A percentile compares a stretch with the other conserved stretches of the same genome.
These are phyloP conservation scores for Pythium oligandrum DNA, from an alignment of 352 stramenopile genomes.

Conservation along the genomic window DNA sequence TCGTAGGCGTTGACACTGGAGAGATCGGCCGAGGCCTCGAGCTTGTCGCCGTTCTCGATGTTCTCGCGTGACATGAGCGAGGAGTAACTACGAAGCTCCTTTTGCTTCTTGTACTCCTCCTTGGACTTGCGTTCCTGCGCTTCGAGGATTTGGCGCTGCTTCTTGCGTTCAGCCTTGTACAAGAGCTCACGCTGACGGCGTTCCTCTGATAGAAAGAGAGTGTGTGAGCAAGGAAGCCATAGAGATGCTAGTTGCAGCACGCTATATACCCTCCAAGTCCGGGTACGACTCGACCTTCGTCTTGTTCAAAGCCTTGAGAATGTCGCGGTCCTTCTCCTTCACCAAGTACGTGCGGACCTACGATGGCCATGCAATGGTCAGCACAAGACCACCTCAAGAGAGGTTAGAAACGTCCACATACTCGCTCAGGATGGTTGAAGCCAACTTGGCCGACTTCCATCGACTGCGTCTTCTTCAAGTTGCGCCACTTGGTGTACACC, in stretches of 20 bases:
- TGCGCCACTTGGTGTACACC: constrained; percentile 93
- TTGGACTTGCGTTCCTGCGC: constrained; percentile 42
- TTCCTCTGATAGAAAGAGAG: constrained; percentile 35
- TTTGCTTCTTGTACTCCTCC: constrained; percentile 62
- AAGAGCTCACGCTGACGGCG: constrained; percentile 52
- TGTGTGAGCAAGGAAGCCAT: background rate
- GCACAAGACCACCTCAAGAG: constrained; percentile 7
- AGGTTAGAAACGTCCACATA: constrained; percentile 14
- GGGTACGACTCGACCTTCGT: constrained; percentile 76
- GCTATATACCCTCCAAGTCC: constrained; percentile 61
- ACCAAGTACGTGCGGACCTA: constrained; percentile 73
- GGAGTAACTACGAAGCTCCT: constrained; percentile 73
- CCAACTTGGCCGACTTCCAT: constrained; percentile 92
- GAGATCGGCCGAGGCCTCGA: constrained; percentile 44
- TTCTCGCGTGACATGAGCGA: constrained; percentile 68
- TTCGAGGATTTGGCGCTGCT: constrained; percentile 54
- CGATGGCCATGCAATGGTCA: background rate
- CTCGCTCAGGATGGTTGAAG: constrained; percentile 67
- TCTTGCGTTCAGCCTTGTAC: constrained; percentile 73
- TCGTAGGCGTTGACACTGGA: constrained; percentile 71
- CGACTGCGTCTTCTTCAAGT: constrained; percentile 85
- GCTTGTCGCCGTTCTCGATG: constrained; percentile 37
- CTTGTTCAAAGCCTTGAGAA: constrained; percentile 85
- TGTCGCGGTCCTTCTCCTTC: constrained; percentile 80
- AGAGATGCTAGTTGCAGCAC: background rate